These are phyloP conservation scores for Solanum pinnatisectum DNA, from an alignment of 257 asterid genomes.

Conservation along the genomic window DNA sequence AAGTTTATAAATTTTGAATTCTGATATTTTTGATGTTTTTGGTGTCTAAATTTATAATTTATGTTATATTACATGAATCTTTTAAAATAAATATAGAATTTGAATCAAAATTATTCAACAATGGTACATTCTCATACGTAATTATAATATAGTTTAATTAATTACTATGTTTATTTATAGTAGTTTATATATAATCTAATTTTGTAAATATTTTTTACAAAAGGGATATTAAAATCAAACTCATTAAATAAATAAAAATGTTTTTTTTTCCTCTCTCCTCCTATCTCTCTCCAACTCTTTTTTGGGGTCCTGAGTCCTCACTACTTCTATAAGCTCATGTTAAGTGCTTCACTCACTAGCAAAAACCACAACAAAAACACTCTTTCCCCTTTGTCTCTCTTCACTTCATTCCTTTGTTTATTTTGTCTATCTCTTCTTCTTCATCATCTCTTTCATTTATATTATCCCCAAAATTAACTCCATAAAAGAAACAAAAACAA, in stretches of 20 bases:
- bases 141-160: neutral
- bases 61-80: neutral
- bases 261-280: neutral
- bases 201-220: neutral
- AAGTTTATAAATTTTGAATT: neutral
- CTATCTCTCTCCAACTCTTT: conserved; percentile 15
- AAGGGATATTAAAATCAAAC: too few species aligned
- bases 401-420: neutral
- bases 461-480: neutral
- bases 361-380: conserved; percentile 49
- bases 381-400: conserved; percentile 8
- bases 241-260: neutral
- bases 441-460: conserved; percentile 6
- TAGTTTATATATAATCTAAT: too few species aligned
- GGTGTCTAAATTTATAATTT: neutral
- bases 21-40: too few species aligned
- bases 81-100: neutral
- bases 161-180: neutral
- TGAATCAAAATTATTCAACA: neutral
- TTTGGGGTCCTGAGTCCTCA: conserved; percentile 14
- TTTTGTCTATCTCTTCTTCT: neutral
- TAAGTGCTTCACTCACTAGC: conserved; percentile 55
- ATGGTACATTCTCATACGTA: neutral
- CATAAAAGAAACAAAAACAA: neutral
- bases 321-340: conserved; percentile 67